Percentiles rank a stretch among this genome's conserved stretches.
These are phyloP conservation scores for Ophiostoma perfectum DNA, from an alignment of 2,329 filamentous ascomycete genomes.

Conservation along the genomic window DNA sequence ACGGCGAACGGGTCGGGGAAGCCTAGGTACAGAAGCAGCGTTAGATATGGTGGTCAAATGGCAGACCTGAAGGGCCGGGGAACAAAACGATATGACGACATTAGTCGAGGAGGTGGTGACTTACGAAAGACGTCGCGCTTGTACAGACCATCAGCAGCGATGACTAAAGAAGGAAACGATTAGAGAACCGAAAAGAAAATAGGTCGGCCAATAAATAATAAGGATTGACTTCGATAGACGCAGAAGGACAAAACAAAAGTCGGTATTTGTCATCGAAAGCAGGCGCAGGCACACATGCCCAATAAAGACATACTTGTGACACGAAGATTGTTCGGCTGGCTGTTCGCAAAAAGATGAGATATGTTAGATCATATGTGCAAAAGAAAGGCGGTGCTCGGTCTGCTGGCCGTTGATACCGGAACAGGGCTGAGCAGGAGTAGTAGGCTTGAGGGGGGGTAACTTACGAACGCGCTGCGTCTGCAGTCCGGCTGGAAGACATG, in stretches of 20 bases:
- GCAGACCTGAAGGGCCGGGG: not conserved
- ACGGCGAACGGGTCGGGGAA: slow-evolving; percentile 98
- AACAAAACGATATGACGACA: not conserved
- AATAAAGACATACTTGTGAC: slow-evolving; percentile 68
- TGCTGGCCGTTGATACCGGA: not conserved
- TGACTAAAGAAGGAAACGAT: slow-evolving; percentile 56
- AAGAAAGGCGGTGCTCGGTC: not conserved
- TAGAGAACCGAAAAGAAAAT: not conserved
- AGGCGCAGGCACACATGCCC: not conserved
- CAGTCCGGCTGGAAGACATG: slow-evolving; percentile 18
- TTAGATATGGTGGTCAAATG: not conserved
- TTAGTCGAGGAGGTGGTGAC: slow-evolving; percentile 36
- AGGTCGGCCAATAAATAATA: not conserved
- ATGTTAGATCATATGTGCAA: not conserved
- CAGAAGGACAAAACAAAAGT: not conserved
- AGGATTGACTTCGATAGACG: not conserved
- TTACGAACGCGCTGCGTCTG: slow-evolving; percentile 6
- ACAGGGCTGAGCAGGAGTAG: not conserved
- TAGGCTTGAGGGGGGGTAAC: not conserved
- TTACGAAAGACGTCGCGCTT: slow-evolving; percentile 98
- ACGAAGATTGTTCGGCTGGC: slow-evolving; percentile 60
- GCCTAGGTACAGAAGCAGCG: slow-evolving; percentile 48
- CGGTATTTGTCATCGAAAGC: not conserved
- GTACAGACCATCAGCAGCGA: slow-evolving; percentile 96
- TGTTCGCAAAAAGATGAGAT: not conserved